These are phyloP conservation scores for Rhizoclosmatium globosum DNA, from an alignment of 192 early-diverging fungal genomes.

Conservation along the genomic window DNA sequence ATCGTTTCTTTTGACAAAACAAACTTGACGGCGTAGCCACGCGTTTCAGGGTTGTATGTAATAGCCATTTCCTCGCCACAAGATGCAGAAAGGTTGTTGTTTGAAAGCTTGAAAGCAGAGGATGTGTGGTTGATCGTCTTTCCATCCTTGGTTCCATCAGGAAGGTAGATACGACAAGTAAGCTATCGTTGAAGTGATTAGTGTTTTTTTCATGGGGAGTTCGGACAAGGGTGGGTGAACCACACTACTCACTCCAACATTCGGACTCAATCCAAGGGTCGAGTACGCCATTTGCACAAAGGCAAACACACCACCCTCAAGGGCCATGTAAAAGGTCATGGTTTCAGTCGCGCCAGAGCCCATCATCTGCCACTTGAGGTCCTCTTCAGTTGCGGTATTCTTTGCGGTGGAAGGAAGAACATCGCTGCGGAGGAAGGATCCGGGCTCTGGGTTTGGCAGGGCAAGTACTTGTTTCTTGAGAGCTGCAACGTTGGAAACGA, in stretches of 20 bases:
- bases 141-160: constrained; percentile 63
- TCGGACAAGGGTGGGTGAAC: not conserved
- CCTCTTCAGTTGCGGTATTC: constrained; percentile 15
- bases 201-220: not conserved
- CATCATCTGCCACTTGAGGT: constrained; percentile 42
- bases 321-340: constrained; percentile 84
- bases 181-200: constrained; percentile 32
- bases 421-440: not conserved
- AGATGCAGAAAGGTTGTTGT: constrained; percentile 73
- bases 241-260: constrained; percentile 21
- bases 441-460: constrained; percentile 16
- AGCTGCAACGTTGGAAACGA: not conserved
- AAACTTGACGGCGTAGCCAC: constrained; percentile 56
- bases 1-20: constrained; percentile 56
- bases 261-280: constrained; percentile 58
- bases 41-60: constrained; percentile 51
- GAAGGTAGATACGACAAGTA: constrained; percentile 73
- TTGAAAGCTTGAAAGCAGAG: constrained; percentile 72
- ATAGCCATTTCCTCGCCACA: constrained; percentile 76
- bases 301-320: constrained; percentile 73
- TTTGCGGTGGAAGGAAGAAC: not conserved
- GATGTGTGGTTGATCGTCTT: constrained; percentile 74
- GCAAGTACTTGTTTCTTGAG: not conserved
- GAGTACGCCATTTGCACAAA: constrained; percentile 91
- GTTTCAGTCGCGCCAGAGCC: constrained; percentile 75